Percentiles rank a stretch among this genome's conserved stretches.
phyloP scores from a whole-genome alignment of 306 rosid species.

The Sicyos baderoa region DNA sequence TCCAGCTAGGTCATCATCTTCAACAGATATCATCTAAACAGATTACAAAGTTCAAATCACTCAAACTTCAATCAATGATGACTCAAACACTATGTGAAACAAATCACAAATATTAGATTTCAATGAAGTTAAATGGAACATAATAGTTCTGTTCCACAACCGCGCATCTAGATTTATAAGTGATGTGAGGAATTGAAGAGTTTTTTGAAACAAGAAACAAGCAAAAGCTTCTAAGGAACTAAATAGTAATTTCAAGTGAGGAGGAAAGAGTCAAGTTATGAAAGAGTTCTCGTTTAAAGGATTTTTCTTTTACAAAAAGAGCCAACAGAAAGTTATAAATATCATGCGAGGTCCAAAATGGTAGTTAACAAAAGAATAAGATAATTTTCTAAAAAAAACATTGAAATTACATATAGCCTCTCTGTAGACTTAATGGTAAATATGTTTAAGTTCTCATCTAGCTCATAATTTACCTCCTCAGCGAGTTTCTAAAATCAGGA shows the following conservation, averaged over 20 bases:
- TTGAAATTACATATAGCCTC: neutral
- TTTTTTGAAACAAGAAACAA: too few species aligned
- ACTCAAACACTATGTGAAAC: neutral
- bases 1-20: conserved; percentile 99
- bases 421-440: neutral
- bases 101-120: neutral
- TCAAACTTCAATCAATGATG: neutral
- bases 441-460: neutral
- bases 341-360: neutral
- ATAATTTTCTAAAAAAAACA: neutral
- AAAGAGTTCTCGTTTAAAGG: neutral
- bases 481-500: neutral
- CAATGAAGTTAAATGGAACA: neutral
- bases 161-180: neutral
- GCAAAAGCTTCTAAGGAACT: too few species aligned
- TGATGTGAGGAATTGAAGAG: neutral
- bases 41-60: conserved; percentile 4
- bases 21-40: conserved; percentile 87
- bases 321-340: neutral
- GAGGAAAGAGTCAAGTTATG: neutral
- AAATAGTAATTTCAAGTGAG: neutral
- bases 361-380: neutral
- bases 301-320: neutral
- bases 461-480: neutral
- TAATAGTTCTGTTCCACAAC: neutral